Conservation (phyloP, 225 moss, liverwort and hornwort genomes). For the Polytrichum commune region DNA sequence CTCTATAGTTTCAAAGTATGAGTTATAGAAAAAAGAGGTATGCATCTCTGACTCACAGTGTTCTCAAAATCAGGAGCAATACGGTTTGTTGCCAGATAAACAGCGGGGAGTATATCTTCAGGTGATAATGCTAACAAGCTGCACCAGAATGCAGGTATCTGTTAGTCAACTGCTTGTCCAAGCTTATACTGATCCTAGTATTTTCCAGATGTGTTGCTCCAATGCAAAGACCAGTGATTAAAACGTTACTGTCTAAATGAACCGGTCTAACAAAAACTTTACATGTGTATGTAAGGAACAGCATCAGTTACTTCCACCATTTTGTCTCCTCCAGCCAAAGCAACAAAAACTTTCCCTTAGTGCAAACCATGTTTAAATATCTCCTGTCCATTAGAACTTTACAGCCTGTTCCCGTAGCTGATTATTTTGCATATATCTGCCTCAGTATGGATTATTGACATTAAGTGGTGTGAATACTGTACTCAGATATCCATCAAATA, state of each 20-base stretch:
- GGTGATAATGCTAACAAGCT: conserved; percentile 90
- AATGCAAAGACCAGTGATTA: neutral
- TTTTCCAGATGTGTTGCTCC: neutral
- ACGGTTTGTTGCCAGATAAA: conserved; percentile 86
- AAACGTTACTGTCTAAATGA: neutral
- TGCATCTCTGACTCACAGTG: conserved; percentile 29
- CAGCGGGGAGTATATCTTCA: conserved; percentile 76
- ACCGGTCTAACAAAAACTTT: neutral
- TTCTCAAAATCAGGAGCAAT: conserved; percentile 88
- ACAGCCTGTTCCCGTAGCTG: too few relatives aligned
- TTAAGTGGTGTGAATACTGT: too few relatives aligned
- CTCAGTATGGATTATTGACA: too few relatives aligned
- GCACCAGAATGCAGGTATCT: conserved; percentile 31
- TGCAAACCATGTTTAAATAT: too few relatives aligned
- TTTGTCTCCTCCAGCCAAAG: neutral
- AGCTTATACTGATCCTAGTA: too few relatives aligned
- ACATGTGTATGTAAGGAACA: neutral
- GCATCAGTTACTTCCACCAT: too few relatives aligned
- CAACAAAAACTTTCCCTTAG: too few relatives aligned
- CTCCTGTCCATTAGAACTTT: too few relatives aligned
- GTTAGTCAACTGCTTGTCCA: conserved; percentile 9
- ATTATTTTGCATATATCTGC: too few relatives aligned
- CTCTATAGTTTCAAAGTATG: too few relatives aligned
- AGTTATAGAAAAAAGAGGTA: neutral
- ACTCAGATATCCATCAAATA: too few relatives aligned